phyloP scores from a whole-genome alignment of 306 rosid species.

The Gastrolobium bilobum region DNA sequence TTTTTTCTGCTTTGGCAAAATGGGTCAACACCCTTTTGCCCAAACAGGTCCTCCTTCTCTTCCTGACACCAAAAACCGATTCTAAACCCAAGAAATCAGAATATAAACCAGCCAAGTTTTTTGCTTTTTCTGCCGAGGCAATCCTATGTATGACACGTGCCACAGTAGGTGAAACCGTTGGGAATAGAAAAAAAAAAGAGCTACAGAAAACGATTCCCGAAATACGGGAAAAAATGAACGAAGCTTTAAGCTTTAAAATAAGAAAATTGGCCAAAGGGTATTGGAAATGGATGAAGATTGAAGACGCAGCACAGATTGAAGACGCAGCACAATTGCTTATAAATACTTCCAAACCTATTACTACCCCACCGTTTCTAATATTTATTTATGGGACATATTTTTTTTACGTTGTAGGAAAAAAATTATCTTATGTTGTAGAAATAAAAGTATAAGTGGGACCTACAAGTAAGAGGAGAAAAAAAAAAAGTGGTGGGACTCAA shows the following conservation, averaged over 20 bases:
- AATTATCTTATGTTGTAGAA: too few relatives aligned
- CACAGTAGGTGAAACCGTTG: constrained; percentile 15
- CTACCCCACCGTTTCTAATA: background rate
- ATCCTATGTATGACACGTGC: background rate
- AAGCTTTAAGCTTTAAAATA: background rate
- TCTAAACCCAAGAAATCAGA: background rate
- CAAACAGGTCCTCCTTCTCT: background rate
- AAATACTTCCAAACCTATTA: constrained; percentile 3
- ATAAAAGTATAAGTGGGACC: too few relatives aligned
- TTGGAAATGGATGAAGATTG: background rate
- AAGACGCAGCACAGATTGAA: background rate
- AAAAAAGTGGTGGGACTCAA: too few relatives aligned
- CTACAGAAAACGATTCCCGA: too few relatives aligned
- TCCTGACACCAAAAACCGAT: background rate
- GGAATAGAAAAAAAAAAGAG: background rate
- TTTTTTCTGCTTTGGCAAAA: background rate
- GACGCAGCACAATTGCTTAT: background rate
- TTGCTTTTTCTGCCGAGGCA: background rate
- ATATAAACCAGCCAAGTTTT: background rate
- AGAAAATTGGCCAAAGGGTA: background rate
- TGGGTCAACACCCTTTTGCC: constrained; percentile 26
- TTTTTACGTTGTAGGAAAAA: too few relatives aligned
- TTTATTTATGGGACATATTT: too few relatives aligned
- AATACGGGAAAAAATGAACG: background rate
- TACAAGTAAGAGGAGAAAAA: too few relatives aligned